phyloP scores from a whole-genome alignment of 305 asterid species.

The Fraxinus dipetala region DNA sequence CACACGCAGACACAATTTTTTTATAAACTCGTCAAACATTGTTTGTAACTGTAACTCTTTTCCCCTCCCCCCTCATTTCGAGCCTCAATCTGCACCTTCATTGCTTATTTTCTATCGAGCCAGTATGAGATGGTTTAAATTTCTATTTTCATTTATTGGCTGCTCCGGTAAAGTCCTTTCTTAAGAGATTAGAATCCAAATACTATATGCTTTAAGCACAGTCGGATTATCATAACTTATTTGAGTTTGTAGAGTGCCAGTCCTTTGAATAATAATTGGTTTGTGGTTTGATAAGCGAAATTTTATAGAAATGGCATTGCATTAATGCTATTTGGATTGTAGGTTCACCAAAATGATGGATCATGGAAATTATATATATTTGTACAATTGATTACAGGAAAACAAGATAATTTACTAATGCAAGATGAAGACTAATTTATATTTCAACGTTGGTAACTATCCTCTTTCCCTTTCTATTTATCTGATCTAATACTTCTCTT shows the following conservation, averaged over 20 bases:
- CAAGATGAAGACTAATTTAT: not conserved
- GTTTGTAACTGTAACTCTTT: not conserved
- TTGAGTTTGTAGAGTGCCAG: not conserved
- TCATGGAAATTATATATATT: not conserved
- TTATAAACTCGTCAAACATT: not conserved
- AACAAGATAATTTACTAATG: conserved; percentile 2
- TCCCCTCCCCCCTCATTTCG: not conserved
- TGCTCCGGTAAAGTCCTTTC: not conserved
- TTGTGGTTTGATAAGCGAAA: conserved; percentile 4
- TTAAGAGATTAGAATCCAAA: conserved; percentile 1
- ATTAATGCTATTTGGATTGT: conserved; percentile 1
- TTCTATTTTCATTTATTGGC: conserved; percentile 1
- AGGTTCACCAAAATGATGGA: conserved; percentile 13
- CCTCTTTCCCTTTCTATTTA: conserved; percentile 11
- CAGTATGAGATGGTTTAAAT: conserved; percentile 1
- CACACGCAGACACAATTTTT: not conserved
- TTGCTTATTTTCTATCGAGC: not conserved
- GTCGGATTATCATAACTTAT: not conserved
- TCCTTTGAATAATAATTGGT: conserved; percentile 6
- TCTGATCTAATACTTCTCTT: conserved; percentile 25
- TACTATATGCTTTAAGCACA: conserved; percentile 12
- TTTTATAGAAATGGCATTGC: not conserved
- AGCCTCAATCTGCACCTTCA: conserved; percentile 6
- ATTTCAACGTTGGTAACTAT: conserved; percentile 9
- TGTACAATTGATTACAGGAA: not conserved